Base-by-base conservation (phyloP, 2,329 filamentous ascomycete species). In the Immersiporthe knoxdaviesiana region DNA sequence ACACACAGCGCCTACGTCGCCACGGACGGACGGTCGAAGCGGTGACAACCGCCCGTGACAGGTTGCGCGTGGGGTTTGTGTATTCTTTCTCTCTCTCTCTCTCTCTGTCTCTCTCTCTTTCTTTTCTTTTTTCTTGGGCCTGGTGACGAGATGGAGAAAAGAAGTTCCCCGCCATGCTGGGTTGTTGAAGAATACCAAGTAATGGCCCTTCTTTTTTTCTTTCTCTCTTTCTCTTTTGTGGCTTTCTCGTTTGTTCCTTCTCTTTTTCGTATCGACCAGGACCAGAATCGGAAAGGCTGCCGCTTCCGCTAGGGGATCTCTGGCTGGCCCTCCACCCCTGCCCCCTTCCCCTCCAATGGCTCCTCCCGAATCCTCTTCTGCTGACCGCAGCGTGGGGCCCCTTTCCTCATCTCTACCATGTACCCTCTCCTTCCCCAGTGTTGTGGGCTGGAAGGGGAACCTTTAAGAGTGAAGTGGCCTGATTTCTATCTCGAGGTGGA, bases 41-140 rank as follows among this genome's bases (percentile, higher is more conserved):
- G 69, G 67, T 69, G 69, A 69, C 67, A 63, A 63, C 61, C 65
- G 65, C 44, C 18, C 62, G 54, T 71, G 69, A 68, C 69, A 67
- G 64, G 64, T 41, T n/a, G 44, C 21, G 44, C 54, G 61, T 58
- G 54, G 54, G 65, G 41, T 21, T n/a, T 1, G 1, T 54, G 7
- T 30, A 12, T 16, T 58, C 8, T 35, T 35, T 35, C 4, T 35
- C n/a, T n/a, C n/a, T n/a, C n/a, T n/a, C n/a, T n/a, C n/a, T n/a
- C n/a, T n/a, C n/a, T n/a, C n/a, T n/a, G n/a, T n/a, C n/a, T n/a
- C n/a, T n/a, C n/a, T n/a, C n/a, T n/a, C n/a, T n/a, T n/a, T n/a
- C n/a, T n/a, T n/a, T 24, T 56, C 3, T 27, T 21, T 18, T 27
- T 18, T 21, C 47, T 39, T 47, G 58, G 65, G 65, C 69, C 60